phyloP scores from a whole-genome alignment of 1,284 basidiomycete genomes.

The Leccinum pallidistipes region DNA sequence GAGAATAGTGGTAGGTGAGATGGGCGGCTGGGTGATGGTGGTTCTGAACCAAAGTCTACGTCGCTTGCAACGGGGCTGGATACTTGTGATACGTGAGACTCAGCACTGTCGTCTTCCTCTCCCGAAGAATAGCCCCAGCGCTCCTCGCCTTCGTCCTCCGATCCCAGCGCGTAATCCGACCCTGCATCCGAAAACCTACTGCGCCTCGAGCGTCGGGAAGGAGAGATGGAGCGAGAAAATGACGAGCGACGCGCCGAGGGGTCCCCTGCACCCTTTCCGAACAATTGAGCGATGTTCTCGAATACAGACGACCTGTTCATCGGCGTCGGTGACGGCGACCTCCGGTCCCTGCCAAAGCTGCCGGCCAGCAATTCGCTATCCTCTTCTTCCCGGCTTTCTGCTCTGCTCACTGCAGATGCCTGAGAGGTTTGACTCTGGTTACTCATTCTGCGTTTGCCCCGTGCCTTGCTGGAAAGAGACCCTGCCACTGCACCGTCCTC shows the following conservation, averaged over 20 bases:
- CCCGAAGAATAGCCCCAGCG: slow-evolving; percentile 81
- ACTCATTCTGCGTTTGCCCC: slow-evolving; percentile 45
- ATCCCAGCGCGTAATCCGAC: slow-evolving; percentile 51
- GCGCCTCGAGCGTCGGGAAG: slow-evolving; percentile 52
- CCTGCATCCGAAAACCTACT: slow-evolving; percentile 55
- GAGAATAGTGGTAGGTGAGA: slow-evolving; percentile 63
- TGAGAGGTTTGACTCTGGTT: slow-evolving; percentile 47
- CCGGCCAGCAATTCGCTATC: slow-evolving; percentile 26
- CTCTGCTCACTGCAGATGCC: slow-evolving; percentile 30
- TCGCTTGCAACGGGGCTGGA: slow-evolving; percentile 50
- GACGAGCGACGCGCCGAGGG: slow-evolving; percentile 50
- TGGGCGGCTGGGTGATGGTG: slow-evolving; percentile 54
- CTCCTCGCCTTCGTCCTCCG: slow-evolving; percentile 57
- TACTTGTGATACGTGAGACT: slow-evolving; percentile 33
- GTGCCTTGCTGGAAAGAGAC: slow-evolving; percentile 31
- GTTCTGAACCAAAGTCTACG: slow-evolving; percentile 67
- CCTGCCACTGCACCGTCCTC: slow-evolving; percentile 39
- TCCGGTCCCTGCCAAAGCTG: slow-evolving; percentile 27
- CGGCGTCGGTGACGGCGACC: slow-evolving; percentile 40
- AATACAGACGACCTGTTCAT: slow-evolving; percentile 56
- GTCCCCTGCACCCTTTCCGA: slow-evolving; percentile 50
- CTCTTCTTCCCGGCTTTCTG: slow-evolving; percentile 24
- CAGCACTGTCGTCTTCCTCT: slow-evolving; percentile 53
- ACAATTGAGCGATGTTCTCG: slow-evolving; percentile 69
- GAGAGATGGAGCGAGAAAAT: slow-evolving; percentile 52